Evolutionary conservation across 139 green algal genomes (phyloP).

Genomic region (Gonium pectorale): DNA sequence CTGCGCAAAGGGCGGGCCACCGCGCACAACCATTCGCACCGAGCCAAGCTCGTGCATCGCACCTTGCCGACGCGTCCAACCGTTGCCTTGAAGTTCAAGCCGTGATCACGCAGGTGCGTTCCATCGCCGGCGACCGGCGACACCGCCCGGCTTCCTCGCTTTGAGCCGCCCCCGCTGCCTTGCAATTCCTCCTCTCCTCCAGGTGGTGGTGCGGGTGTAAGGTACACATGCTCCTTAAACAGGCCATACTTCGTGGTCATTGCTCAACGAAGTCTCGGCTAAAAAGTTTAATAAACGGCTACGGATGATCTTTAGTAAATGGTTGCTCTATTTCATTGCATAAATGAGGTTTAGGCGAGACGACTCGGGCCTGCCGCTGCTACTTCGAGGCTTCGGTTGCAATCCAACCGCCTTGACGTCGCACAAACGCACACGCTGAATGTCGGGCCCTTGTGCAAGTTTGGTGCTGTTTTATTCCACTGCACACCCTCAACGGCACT

Average conservation of each 20-base stretch:
- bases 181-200: background rate
- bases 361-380: background rate
- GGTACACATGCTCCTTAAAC: slow-evolving; percentile 55
- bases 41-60: too few relatives aligned
- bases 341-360: background rate
- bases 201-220: slow-evolving; percentile 15
- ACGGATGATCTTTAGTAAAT: background rate
- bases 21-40: too few relatives aligned
- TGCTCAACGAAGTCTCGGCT: background rate
- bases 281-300: background rate
- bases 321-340: background rate
- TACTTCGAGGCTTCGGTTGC: background rate
- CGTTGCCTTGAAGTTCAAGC: slow-evolving; percentile 59
- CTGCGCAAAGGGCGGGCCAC: too few relatives aligned
- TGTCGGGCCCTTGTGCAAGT: background rate
- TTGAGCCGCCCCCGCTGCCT: background rate
- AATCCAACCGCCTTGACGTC: too few relatives aligned
- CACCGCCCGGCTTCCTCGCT: background rate
- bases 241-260: slow-evolving; percentile 61
- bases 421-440: background rate
- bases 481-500: too few relatives aligned
- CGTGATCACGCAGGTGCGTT: slow-evolving; percentile 47
- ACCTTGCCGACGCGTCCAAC: slow-evolving; percentile 54
- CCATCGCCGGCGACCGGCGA: slow-evolving; percentile 8
- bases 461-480: too few relatives aligned